Evolutionary conservation across 306 rosid genomes (phyloP).

Genomic region (Aeschynomene evenia): DNA sequence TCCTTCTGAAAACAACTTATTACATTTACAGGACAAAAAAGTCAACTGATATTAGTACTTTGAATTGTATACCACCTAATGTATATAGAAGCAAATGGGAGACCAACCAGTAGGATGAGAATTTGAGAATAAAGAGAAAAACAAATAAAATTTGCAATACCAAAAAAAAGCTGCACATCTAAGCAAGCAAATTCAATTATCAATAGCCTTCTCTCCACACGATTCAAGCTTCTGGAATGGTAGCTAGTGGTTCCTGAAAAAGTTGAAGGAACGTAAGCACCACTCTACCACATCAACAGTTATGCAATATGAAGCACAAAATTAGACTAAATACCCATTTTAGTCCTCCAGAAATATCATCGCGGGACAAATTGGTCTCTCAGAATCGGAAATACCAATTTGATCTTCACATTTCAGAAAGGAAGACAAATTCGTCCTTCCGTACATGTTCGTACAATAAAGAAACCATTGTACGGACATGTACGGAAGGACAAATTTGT

Average conservation of each 20-base stretch:
- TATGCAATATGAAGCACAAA: slow-evolving; percentile 20
- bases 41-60: slow-evolving; percentile 40
- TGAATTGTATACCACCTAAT: slow-evolving; percentile 26
- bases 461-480: too few relatives aligned
- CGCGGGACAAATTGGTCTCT: too few relatives aligned
- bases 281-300: slow-evolving; percentile 1
- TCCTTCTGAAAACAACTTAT: slow-evolving; percentile 23
- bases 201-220: slow-evolving; percentile 21
- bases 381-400: too few relatives aligned
- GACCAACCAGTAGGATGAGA: slow-evolving; percentile 14
- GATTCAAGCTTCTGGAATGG: slow-evolving; percentile 78
- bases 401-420: too few relatives aligned
- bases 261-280: slow-evolving; percentile 29
- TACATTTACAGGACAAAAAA: slow-evolving; percentile 30
- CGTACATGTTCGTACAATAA: too few relatives aligned
- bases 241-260: slow-evolving; percentile 59
- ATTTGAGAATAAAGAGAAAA: slow-evolving; percentile 11
- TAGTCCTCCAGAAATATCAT: too few relatives aligned
- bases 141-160: slow-evolving; percentile 7
- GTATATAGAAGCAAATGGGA: slow-evolving; percentile 22
- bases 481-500: too few relatives aligned
- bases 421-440: too few relatives aligned
- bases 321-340: too few relatives aligned
- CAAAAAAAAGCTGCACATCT: slow-evolving; percentile 15
- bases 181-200: slow-evolving; percentile 14